Evolutionary conservation across 2,329 filamentous ascomycete species (phyloP).

Genomic region (Helotiales sp.): DNA sequence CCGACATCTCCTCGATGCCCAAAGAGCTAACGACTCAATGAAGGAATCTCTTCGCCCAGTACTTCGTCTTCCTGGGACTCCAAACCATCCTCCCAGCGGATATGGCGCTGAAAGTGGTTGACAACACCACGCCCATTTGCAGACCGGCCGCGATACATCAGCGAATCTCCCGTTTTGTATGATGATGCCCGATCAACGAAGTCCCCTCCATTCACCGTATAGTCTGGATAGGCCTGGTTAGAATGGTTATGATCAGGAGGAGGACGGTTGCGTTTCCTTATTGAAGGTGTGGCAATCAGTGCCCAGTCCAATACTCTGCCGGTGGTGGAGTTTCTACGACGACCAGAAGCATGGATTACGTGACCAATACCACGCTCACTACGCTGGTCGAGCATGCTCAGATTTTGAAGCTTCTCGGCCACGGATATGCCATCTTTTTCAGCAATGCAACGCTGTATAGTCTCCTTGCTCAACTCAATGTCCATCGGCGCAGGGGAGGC

Average conservation of each 20-base stretch:
- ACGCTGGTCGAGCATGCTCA: neutral
- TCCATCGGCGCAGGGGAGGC: neutral
- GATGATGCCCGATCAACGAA: neutral
- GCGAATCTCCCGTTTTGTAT: neutral
- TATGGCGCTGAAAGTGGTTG: neutral
- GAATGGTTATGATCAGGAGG: neutral
- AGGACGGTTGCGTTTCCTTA: neutral
- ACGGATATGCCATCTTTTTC: neutral
- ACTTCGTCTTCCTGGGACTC: neutral
- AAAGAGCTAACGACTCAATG: neutral
- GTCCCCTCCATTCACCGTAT: neutral
- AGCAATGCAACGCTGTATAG: no score
- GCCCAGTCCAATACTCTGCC: neutral
- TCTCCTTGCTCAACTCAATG: no score
- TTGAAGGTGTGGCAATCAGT: neutral
- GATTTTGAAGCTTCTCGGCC: neutral
- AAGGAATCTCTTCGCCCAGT: neutral
- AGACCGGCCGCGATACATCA: neutral
- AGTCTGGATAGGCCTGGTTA: neutral
- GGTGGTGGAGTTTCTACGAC: neutral
- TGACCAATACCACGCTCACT: neutral
- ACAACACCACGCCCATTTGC: neutral
- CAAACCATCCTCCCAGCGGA: neutral
- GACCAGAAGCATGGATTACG: neutral
- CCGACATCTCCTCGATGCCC: neutral